Evolutionary conservation across 164 flowering plant genomes (phyloP), one percentile per base, ranked within the genome.

Genomic region (Stephania cephalantha): DNA sequence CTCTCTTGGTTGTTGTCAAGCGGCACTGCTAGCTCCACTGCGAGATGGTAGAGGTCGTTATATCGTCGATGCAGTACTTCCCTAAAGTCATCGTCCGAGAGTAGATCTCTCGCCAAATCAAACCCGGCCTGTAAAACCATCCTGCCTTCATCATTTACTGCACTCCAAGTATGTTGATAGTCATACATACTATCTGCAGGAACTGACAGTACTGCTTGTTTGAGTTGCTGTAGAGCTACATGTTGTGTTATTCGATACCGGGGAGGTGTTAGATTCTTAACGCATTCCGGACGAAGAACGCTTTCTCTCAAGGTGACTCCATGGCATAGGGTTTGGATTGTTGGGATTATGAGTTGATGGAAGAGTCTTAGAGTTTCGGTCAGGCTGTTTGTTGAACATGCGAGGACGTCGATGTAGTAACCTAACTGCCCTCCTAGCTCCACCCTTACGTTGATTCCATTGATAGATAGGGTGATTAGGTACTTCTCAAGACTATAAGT

Each of bases 171-270:
- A 80, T 93, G 99, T 83, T 95, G 96, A 79, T 93, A 95, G 66
- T 93, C 97, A 73, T 95, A 92, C 89, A 95, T 91, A 78, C 86
- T 71, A 7, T 93, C 97, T 25, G 99, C 98, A 8, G 97, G 97
- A 74, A 92, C 89, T 12, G 97, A 89, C 20, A 91, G 97, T 10
- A 93, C 74, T 22, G 97, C 93, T 68, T 86, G 80, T 80, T 93
- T 93, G 71, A 95, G 67, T 70, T 75, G 84, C 53, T 85, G 91
- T 52, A 92, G 71, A 6, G 85, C 75, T 15, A 88, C 83, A 77
- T 45, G 75, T 61, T 93, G 98, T 46, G 82, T 82, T 78, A 78
- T 88, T 71, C 97, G 79, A 85, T 85, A 83, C 71, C 99, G 83
- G 0, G 98, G 99, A 2, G 98, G 94, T 18, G 80, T 88, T 44